Base-by-base conservation (phyloP, 768 basidiomycete genomes). In the Mycena alexandri region DNA sequence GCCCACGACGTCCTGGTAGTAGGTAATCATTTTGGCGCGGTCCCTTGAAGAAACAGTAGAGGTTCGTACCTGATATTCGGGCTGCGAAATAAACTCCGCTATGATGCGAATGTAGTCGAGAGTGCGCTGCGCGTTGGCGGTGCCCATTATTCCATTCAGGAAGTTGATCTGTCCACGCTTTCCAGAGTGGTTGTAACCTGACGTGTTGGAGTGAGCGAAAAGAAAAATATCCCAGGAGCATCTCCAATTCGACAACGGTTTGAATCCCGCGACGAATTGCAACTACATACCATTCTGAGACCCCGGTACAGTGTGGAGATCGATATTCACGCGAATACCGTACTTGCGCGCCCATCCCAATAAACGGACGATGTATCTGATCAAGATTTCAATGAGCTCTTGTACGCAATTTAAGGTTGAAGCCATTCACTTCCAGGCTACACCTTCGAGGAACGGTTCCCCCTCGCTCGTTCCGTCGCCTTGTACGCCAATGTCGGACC, bases 391-490 rank as follows among this genome's bases (percentile, higher is more conserved):
- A 29, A 29, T 29, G 29, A 29, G 6, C 29, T 29, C 29, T 29
- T 6, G 3, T 29, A 29, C 29, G 29, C 29, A 29, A 29, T 6
- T 6, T 3, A 29, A 6, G 3, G 29, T 29, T 29, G 29, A 29
- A 6, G 29, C 29, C 29, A 80, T 87, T 41, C 75, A 90, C 85
- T 89, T 88, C 95, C 95, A 96, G 58, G 86, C 86, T 2, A 89
- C 88, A 69, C 85, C 84, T 11, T 86, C 87, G 16, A 95, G 81
- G 83, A 92, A 95, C 16, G 95, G 94, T 76, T 96, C 63, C 12
- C n/a, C 21, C 7, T 33, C 50, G 9, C 38, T 36, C 1, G 55
- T 11, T 0, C 56, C 56, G 38, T 5, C 36, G 9, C 25, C 38
- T 6, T 54, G 51, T 1, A 25, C 13, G 38, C 63, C 63, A 3